Evolutionary conservation across 1,139 yeast species (phyloP), one percentile per base, ranked within the genome.

Genomic region (Yueomyces sp.): DNA sequence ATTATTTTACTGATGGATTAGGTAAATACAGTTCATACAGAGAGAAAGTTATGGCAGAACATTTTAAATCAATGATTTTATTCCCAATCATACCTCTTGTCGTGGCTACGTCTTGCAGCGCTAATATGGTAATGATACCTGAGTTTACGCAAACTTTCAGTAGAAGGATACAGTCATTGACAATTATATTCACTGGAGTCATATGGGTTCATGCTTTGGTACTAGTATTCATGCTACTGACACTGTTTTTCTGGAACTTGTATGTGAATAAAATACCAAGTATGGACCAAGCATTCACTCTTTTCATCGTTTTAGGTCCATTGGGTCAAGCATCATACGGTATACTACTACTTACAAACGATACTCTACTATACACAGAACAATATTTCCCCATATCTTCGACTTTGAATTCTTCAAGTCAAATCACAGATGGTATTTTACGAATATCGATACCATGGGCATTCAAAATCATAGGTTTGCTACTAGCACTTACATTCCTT

Each of bases 311-410:
- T 6, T 64, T 79, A 38, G 91, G 87, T 19, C 76, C 79, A 28
- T 62, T 82, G 57, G 95, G 96, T 26, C 96, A 86, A 62, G 94
- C 93, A 2, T 74, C 85, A 2, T 83, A 67, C 59, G 82, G 82
- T 3, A 69, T 81, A 11, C 62, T 80, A 50, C 62, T 78, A 40
- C 68, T 81, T 51, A 84, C 86, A 4, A 56, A 60, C n/a, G 67
- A 69, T 48, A 52, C 62, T 38, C 50, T 47, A 34, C 36, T 42
- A 12, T 66, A 58, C 49, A 55, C 48, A 7, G 43, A 39, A 36
- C 46, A 42, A 28, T 50, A 50, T 36, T 46, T 59, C 29, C 44
- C 60, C 27, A 31, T 28, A 9, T 41, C 31, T 11, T 32, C 6
- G 35, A 30, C 46, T 37, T 33, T n/a, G n/a, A 41, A 28, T 30